These are phyloP conservation scores for Cyclocybe cylindracea DNA, from an alignment of 768 basidiomycete species.

Conservation along the genomic window DNA sequence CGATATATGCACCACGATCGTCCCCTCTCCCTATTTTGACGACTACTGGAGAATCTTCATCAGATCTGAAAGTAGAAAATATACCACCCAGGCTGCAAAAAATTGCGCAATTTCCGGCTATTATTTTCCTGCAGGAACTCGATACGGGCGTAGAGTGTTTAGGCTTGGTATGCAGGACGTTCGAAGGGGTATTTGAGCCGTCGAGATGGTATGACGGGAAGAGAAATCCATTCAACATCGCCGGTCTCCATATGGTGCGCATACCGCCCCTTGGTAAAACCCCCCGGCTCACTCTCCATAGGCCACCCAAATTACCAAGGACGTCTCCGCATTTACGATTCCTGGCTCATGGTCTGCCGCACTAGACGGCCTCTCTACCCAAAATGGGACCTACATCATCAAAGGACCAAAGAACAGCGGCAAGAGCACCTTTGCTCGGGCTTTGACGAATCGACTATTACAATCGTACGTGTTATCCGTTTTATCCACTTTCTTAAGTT, in stretches of 20 bases:
- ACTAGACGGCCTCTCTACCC: constrained; percentile 24
- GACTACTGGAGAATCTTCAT: constrained; percentile 3
- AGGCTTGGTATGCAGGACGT: constrained; percentile 59
- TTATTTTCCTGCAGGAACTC: constrained; percentile 60
- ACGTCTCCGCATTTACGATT: constrained; percentile 37
- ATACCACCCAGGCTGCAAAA: constrained; percentile 13
- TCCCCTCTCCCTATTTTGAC: constrained; percentile 68
- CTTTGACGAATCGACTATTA: constrained; percentile 69
- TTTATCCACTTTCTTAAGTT: background rate
- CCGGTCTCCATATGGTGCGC: constrained; percentile 51
- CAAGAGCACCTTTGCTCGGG: constrained; percentile 86
- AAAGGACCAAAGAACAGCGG: constrained; percentile 87
- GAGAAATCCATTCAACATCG: constrained; percentile 42
- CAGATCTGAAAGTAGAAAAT: constrained; percentile 1
- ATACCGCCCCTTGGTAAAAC: background rate
- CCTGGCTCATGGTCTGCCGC: constrained; percentile 39
- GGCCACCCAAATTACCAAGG: constrained; percentile 37
- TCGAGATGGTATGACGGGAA: constrained; percentile 42
- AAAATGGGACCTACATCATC: constrained; percentile 53
- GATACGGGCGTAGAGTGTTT: constrained; percentile 67
- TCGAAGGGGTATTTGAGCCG: constrained; percentile 63
- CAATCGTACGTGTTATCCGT: constrained; percentile 41
- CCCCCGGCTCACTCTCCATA: constrained; percentile 14
- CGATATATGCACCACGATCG: constrained; percentile 75
- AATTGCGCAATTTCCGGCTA: constrained; percentile 18